Percentiles rank a stretch among this genome's conserved stretches.
Evolutionary conservation across 768 basidiomycete genomes (phyloP).

Genomic region (Tylopilus vinaceipallidus): DNA sequence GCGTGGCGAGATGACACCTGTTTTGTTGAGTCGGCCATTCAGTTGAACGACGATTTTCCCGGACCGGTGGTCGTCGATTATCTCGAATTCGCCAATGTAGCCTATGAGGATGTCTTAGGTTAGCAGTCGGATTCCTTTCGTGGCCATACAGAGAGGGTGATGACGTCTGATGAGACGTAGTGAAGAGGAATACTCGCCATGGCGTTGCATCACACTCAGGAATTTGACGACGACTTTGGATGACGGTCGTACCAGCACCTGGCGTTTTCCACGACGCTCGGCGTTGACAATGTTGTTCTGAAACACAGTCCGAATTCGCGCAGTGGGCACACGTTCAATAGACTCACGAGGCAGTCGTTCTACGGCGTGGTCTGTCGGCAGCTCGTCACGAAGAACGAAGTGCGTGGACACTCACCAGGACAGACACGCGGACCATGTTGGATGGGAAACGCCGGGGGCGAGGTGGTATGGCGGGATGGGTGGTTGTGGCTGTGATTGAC

Average conservation of each 20-base stretch:
- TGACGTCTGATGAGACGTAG: too few relatives aligned
- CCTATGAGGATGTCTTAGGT: slow-evolving; percentile 43
- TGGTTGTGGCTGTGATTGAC: slow-evolving; percentile 24
- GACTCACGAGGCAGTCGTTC: slow-evolving; percentile 60
- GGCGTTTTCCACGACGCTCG: slow-evolving; percentile 98
- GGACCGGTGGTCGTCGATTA: slow-evolving; percentile 97
- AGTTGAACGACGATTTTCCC: slow-evolving; percentile 99
- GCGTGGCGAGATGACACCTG: slow-evolving; percentile 99
- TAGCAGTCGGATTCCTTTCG: not conserved
- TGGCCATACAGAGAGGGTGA: not conserved
- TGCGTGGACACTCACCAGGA: slow-evolving; percentile 48
- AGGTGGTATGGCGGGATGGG: not conserved
- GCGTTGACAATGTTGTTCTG: slow-evolving; percentile 99
- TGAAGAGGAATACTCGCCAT: slow-evolving; percentile 61
- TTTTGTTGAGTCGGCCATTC: slow-evolving; percentile 98
- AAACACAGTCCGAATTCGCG: slow-evolving; percentile 2
- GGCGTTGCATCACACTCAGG: slow-evolving; percentile 97
- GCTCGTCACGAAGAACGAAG: not conserved
- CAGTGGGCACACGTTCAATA: not conserved
- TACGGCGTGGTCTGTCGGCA: slow-evolving; percentile 4
- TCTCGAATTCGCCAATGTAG: slow-evolving; percentile 98
- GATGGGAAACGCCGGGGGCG: not conserved
- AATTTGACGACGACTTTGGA: slow-evolving; percentile 99
- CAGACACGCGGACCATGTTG: slow-evolving; percentile 87
- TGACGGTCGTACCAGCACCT: slow-evolving; percentile 95